Evolutionary conservation across 179 eudicot species (phyloP).

Genomic region (Sideroxylon spinosum): DNA sequence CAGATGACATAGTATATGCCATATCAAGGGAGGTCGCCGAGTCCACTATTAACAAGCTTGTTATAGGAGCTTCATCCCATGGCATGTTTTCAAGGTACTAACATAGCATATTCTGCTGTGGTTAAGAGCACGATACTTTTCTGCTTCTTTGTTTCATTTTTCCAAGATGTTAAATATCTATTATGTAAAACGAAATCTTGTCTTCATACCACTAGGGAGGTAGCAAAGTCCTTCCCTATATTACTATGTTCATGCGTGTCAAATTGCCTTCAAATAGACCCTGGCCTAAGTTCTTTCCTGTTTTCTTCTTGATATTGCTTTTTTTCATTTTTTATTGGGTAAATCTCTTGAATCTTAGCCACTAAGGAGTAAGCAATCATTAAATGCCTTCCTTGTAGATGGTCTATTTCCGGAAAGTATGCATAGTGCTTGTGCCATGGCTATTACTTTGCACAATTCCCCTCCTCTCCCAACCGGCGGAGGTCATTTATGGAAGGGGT

Average conservation of each 20-base stretch:
- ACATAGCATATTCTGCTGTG: background rate
- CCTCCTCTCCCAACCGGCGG: background rate
- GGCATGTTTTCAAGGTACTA: conserved; percentile 77
- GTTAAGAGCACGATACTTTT: too few relatives aligned
- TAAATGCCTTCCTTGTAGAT: background rate
- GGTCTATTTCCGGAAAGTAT: background rate
- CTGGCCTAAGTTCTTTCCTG: background rate
- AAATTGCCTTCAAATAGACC: background rate
- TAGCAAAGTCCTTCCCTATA: background rate
- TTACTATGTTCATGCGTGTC: background rate
- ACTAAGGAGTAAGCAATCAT: background rate
- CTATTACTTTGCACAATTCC: background rate
- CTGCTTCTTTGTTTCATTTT: background rate
- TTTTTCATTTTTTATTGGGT: background rate
- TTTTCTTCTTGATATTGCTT: background rate
- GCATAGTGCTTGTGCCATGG: background rate
- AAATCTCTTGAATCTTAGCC: background rate
- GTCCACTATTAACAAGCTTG: conserved; percentile 50
- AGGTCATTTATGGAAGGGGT: background rate
- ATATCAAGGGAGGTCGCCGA: conserved; percentile 44
- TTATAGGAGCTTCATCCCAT: conserved; percentile 78
- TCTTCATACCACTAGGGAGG: background rate
- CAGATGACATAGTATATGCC: conserved; percentile 58
- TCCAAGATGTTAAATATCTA: background rate
- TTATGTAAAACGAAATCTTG: background rate